A percentile compares a stretch with the other conserved stretches of the same genome.
phyloP scores from a whole-genome alignment of 331 rosid species.

The Spiraea crenata region DNA sequence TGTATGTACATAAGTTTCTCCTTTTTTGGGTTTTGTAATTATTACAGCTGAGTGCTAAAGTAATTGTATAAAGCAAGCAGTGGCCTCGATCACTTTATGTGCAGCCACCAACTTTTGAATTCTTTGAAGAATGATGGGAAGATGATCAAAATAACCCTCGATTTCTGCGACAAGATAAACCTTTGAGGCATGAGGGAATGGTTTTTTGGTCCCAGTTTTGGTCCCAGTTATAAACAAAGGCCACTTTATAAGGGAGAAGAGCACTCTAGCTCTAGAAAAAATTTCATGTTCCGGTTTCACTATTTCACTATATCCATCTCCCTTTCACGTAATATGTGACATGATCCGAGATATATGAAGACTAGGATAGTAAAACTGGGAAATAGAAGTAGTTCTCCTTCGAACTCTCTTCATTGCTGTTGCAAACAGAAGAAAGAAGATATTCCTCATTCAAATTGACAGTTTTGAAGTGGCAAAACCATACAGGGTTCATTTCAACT shows the following conservation, averaged over 20 bases:
- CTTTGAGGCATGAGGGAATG: conserved; percentile 15
- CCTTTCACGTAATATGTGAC: too few species aligned
- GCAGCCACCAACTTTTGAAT: conserved; percentile 48
- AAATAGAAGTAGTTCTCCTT: not conserved
- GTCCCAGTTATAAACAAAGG: conserved; percentile 45
- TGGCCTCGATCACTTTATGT: conserved; percentile 39
- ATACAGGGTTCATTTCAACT: not conserved
- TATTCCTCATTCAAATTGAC: conserved; percentile 8
- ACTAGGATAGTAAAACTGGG: too few species aligned
- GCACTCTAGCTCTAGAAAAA: conserved; percentile 14
- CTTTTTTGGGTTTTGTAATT: not conserved
- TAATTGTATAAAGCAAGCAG: conserved; percentile 48
- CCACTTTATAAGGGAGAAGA: conserved; percentile 1
- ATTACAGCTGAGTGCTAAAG: conserved; percentile 21
- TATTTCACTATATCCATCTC: too few species aligned
- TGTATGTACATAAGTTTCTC: not conserved
- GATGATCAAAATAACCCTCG: conserved; percentile 52
- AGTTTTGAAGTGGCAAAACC: not conserved
- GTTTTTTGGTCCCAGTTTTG: conserved; percentile 33
- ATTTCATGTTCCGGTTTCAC: too few species aligned
- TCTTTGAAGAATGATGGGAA: conserved; percentile 57
- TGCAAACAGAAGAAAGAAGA: conserved; percentile 22
- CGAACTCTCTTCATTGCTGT: conserved; percentile 22
- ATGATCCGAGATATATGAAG: too few species aligned
- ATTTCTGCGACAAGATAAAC: conserved; percentile 39